Percentiles rank a stretch among this genome's conserved stretches.
These are phyloP conservation scores for Fusarium odoratissimum DNA, from an alignment of 2,329 filamentous ascomycete genomes.

Conservation along the genomic window DNA sequence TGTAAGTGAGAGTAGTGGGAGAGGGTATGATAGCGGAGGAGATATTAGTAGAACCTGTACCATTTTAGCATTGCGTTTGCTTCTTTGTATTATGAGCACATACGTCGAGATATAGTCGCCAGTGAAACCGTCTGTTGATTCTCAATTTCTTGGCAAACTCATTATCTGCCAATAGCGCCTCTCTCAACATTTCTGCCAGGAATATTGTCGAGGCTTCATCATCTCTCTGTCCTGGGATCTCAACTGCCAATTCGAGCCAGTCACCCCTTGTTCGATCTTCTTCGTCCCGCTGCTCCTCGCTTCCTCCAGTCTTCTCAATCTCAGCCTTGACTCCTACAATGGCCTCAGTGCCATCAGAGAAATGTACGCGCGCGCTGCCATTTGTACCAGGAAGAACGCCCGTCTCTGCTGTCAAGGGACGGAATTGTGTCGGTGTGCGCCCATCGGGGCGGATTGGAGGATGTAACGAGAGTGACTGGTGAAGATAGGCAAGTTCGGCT, in stretches of 20 bases:
- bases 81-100: conserved; percentile 49
- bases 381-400: conserved; percentile 90
- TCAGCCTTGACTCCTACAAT: conserved; percentile 96
- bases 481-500: conserved; percentile 95
- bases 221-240: conserved; percentile 90
- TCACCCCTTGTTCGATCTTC: conserved; percentile 63
- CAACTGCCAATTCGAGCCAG: conserved; percentile 92
- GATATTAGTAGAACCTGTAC: conserved; percentile 88
- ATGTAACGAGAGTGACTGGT: conserved; percentile 81
- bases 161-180: conserved; percentile 82
- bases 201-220: conserved; percentile 92
- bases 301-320: conserved; percentile 76
- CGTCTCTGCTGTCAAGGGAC: conserved; percentile 89
- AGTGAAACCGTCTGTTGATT: conserved; percentile 94
- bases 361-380: conserved; percentile 92
- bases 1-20: conserved; percentile 91
- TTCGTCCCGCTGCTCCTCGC: conserved; percentile 52
- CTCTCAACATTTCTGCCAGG: conserved; percentile 85
- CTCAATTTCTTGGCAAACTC: conserved; percentile 77
- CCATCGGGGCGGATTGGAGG: conserved; percentile 93
- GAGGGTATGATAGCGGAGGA: conserved; percentile 90
- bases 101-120: conserved; percentile 96
- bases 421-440: conserved; percentile 85
- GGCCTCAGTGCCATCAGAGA: conserved; percentile 94
- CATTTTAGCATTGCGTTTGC: neutral